phyloP scores from a whole-genome alignment of 1,284 basidiomycete species.

The Sporisorium reilianum region DNA sequence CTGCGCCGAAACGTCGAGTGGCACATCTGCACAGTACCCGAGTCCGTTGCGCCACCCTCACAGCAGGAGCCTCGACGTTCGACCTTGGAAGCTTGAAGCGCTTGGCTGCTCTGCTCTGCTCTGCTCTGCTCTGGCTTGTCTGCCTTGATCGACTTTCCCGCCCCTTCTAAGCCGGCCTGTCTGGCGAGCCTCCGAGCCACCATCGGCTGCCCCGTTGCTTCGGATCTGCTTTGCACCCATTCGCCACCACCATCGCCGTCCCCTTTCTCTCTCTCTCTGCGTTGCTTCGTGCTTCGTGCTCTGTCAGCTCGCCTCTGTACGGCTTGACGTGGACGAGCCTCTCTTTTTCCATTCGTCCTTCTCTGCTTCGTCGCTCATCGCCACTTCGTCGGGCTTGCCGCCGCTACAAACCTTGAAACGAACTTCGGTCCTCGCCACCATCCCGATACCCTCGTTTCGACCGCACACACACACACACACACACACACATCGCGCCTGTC shows the following conservation, averaged over 20 bases:
- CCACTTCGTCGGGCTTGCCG: conserved; percentile 24
- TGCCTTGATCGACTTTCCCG: neutral
- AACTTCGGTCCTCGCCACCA: conserved; percentile 2
- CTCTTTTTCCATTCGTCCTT: no score
- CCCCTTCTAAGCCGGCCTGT: neutral
- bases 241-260: neutral
- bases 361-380: no score
- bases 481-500: neutral
- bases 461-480: no score
- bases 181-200: neutral
- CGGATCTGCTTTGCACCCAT: neutral
- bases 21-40: neutral
- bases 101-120: neutral
- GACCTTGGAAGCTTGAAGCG: neutral
- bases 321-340: no score
- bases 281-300: no score
- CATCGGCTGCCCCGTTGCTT: neutral
- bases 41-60: neutral
- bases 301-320: no score
- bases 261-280: no score
- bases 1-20: neutral
- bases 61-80: neutral
- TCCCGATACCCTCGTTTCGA: neutral
- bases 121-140: neutral
- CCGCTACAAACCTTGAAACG: conserved; percentile 24